Base-by-base conservation (phyloP, 768 basidiomycete genomes). In the Tubosaeta brunneosetosa region DNA sequence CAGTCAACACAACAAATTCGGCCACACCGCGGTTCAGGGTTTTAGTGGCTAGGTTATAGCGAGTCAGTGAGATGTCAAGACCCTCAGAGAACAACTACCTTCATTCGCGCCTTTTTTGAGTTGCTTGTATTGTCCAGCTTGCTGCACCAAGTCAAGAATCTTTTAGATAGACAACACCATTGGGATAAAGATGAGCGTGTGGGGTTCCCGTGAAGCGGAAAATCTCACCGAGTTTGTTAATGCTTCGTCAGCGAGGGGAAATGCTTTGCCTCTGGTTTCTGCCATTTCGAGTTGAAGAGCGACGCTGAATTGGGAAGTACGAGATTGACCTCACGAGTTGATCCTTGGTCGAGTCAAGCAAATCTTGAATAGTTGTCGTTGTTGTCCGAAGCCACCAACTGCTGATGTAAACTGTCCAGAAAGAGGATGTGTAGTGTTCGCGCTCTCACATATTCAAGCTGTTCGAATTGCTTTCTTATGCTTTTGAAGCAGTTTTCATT, bases 31-130 rank as follows among this genome's bases (percentile, higher is more conserved):
- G 91, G 71, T 97, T 97, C 57, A 97, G 82, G 17, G 94, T 97
- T 77, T 99, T 99, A 60, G 97, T 99, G 42, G 94, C 94, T 93
- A 63, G 13, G 34, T 51, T 47, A 41, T 16, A 31, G 37, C 22
- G 34, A 25, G n/a, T 63, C 14, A 65, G 54, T n/a, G 44, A 49
- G 50, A 33, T 13, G 22, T 49, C 27, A 12, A 26, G 26, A 14
- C 3, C n/a, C n/a, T 9, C 10, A 33, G n/a, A 31, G 47, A n/a
- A 16, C 14, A 27, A 64, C 77, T 33, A 45, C 91, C 90, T 82
- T 99, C 97, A 73, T 99, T 99, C 40, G 97, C 97, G 55, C 97
- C 95, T 76, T 97, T 97, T 77, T 97, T 98, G 44, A 97, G 75
- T 71, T 97, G 94, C 75, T 97, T 97, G 78, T 95, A 97, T 71